These are phyloP conservation scores for Aspergillus novofumigatus DNA, from an alignment of 2,329 filamentous ascomycete species.

Conservation along the genomic window DNA sequence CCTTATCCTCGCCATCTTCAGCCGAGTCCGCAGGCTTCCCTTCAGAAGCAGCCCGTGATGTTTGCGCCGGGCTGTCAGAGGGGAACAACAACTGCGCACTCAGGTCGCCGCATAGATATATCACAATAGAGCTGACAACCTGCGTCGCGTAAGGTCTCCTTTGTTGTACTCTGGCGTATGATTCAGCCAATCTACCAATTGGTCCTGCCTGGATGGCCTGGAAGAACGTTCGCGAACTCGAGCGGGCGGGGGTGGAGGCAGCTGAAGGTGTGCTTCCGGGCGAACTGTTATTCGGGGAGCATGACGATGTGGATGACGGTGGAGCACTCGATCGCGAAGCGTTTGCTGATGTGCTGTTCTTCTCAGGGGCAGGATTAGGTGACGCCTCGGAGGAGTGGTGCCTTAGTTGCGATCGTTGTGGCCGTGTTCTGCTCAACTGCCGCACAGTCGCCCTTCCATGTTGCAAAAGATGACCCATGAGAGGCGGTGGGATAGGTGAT, in stretches of 20 bases:
- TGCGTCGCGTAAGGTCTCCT: constrained; percentile 75
- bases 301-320: not conserved
- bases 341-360: not conserved
- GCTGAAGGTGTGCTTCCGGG: not conserved
- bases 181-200: constrained; percentile 32
- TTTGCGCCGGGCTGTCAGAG: constrained; percentile 21
- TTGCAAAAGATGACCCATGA: not conserved
- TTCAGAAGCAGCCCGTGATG: not conserved
- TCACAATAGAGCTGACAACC: constrained; percentile 67
- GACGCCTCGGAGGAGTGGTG: not conserved
- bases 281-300: not conserved
- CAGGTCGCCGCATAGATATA: constrained; percentile 75
- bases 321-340: not conserved
- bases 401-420: not conserved
- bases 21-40: constrained; percentile 19
- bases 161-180: constrained; percentile 67
- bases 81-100: constrained; percentile 67
- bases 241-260: constrained; percentile 8
- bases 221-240: constrained; percentile 22
- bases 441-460: not conserved
- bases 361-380: not conserved
- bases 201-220: constrained; percentile 28
- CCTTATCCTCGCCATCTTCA: constrained; percentile 38
- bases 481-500: not conserved
- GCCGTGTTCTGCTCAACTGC: not conserved